These are phyloP conservation scores for Bonia amplexicaulis DNA, from an alignment of 176 grass and related monocot species.

Conservation along the genomic window DNA sequence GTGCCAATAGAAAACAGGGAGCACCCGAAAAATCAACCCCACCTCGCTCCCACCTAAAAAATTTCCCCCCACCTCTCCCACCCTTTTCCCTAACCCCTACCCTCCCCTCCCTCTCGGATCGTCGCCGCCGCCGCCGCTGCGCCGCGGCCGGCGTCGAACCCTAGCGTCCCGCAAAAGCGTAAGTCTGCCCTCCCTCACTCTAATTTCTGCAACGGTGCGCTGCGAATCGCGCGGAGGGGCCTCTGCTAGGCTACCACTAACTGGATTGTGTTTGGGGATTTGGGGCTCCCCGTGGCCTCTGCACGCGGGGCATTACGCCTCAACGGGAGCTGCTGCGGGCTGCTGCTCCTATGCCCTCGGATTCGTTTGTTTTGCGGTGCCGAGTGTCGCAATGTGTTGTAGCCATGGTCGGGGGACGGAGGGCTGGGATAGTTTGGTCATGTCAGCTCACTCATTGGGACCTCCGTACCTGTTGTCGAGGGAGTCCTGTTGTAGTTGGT, in stretches of 20 bases:
- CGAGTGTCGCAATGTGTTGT: neutral
- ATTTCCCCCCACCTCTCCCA: neutral
- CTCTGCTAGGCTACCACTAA: neutral
- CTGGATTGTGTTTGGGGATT: neutral
- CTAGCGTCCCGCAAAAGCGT: neutral
- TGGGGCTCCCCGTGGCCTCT: neutral
- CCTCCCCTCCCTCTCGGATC: neutral
- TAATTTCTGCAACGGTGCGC: neutral
- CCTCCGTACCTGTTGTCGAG: no score
- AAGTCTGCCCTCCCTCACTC: neutral
- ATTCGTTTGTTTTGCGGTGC: neutral
- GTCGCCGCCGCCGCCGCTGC: neutral
- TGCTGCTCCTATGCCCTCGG: neutral
- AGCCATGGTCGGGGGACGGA: no score
- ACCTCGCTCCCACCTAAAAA: slow-evolving; percentile 11
- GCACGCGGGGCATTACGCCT: neutral
- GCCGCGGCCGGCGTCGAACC: neutral
- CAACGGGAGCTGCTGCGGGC: neutral
- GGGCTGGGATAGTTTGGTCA: no score
- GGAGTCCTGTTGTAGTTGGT: no score
- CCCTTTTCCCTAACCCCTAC: neutral
- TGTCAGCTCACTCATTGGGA: no score
- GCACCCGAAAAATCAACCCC: neutral
- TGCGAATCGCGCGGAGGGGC: neutral
- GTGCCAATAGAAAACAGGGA: neutral